Conservation (phyloP, 495 filamentous ascomycete species). For the Opeltia flavorubescens region DNA sequence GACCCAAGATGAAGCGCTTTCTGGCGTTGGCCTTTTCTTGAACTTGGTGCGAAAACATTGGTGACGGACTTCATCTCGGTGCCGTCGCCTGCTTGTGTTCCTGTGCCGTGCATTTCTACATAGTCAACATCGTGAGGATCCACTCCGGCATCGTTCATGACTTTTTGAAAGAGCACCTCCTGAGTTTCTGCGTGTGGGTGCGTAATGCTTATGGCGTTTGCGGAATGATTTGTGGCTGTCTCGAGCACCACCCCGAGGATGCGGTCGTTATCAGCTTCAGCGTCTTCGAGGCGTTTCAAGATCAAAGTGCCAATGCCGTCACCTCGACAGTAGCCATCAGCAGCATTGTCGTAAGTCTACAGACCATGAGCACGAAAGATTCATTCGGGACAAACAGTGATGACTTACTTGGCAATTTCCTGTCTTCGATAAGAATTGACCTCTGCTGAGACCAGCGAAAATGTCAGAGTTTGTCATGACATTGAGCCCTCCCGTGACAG, state of each 20-base stretch:
- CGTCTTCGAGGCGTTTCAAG: constrained; percentile 42
- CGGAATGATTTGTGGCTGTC: constrained; percentile 27
- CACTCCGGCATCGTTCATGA: constrained; percentile 30
- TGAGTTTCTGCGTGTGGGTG: constrained; percentile 35
- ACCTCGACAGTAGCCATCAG: constrained; percentile 65
- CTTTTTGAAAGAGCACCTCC: constrained; percentile 25
- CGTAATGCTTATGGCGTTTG: constrained; percentile 29
- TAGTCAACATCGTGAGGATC: constrained; percentile 34
- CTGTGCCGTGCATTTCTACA: constrained; percentile 37
- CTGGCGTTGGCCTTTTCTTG: constrained; percentile 31
- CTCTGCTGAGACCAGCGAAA: constrained; percentile 64
- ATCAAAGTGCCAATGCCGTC: constrained; percentile 59
- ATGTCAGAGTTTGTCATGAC: constrained; percentile 71
- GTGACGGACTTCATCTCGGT: constrained; percentile 20
- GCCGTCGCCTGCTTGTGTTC: constrained; percentile 29
- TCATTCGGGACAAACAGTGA: no score
- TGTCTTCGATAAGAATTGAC: constrained; percentile 60
- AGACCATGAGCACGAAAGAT: no score
- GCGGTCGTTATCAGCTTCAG: constrained; percentile 27
- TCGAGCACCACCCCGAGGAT: constrained; percentile 26
- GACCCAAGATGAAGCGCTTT: constrained; percentile 54
- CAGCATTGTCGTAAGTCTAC: constrained; percentile 61
- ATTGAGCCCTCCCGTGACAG: constrained; percentile 68
- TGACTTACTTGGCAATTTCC: constrained; percentile 74
- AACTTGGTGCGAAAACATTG: constrained; percentile 16